phyloP scores from a whole-genome alignment of 257 asterid species.

The Galeopsis tetrahit region DNA sequence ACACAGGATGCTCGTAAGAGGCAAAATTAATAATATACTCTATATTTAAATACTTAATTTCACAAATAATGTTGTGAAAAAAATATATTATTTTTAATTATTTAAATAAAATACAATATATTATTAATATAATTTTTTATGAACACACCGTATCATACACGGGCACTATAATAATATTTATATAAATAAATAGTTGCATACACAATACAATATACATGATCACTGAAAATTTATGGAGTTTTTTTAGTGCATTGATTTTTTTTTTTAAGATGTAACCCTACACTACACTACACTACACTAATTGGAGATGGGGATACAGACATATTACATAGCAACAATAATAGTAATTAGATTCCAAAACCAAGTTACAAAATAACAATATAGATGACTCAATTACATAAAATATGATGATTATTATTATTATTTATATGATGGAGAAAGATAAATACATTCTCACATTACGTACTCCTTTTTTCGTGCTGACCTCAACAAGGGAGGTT shows the following conservation, averaged over 20 bases:
- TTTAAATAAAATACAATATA: too few species aligned
- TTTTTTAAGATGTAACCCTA: slow-evolving; percentile 9
- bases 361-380: slow-evolving; percentile 37
- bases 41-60: too few species aligned
- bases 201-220: too few species aligned
- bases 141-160: too few species aligned
- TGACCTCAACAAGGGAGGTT: slow-evolving; percentile 8
- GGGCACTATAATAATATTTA: too few species aligned
- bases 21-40: too few species aligned
- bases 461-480: neutral
- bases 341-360: slow-evolving; percentile 29
- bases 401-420: slow-evolving; percentile 9
- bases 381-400: slow-evolving; percentile 35
- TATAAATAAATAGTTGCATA: too few species aligned
- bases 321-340: neutral
- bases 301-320: slow-evolving; percentile 30
- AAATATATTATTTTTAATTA: too few species aligned
- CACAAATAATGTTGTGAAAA: too few species aligned
- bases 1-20: too few species aligned
- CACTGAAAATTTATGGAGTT: neutral
- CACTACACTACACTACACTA: slow-evolving; percentile 30
- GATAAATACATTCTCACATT: slow-evolving; percentile 14
- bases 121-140: too few species aligned
- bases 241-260: slow-evolving; percentile 22
- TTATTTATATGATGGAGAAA: slow-evolving; percentile 28